Evolutionary conservation across 345 rosid species (phyloP).

Genomic region (Aethionema arabicum): DNA sequence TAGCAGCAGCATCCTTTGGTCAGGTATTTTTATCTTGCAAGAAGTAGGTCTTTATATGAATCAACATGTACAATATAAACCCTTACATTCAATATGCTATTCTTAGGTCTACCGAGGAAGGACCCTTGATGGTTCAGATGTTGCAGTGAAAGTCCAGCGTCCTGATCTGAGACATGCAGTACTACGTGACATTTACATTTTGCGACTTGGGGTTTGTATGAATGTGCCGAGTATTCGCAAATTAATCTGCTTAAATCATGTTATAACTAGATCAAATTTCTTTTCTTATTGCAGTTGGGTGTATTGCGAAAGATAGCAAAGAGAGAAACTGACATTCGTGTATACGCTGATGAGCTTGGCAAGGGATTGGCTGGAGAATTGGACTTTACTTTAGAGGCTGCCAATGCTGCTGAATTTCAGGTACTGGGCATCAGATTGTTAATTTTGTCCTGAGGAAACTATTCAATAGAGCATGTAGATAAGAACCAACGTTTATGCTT

Average conservation of each 20-base stretch:
- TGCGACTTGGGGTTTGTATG: constrained; percentile 82
- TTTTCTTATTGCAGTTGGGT: constrained; percentile 61
- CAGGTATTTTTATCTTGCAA: constrained; percentile 53
- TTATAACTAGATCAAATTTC: constrained; percentile 23
- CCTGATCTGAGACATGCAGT: constrained; percentile 84
- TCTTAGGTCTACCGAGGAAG: constrained; percentile 76
- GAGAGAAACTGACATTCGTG: constrained; percentile 77
- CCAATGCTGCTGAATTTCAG: constrained; percentile 79
- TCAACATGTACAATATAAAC: constrained; percentile 15
- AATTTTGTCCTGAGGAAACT: constrained; percentile 7
- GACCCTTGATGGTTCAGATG: constrained; percentile 69
- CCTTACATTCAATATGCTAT: constrained; percentile 23
- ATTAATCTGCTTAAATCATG: constrained; percentile 21
- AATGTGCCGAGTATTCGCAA: constrained; percentile 3
- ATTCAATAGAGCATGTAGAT: background rate
- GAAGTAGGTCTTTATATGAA: constrained; percentile 14
- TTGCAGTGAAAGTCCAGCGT: constrained; percentile 96
- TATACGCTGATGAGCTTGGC: constrained; percentile 96
- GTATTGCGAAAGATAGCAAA: constrained; percentile 81
- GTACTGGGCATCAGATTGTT: constrained; percentile 39
- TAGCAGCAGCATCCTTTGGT: constrained; percentile 97
- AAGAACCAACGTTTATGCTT: constrained; percentile 17
- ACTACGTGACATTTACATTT: constrained; percentile 80
- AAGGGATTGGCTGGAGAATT: constrained; percentile 92
- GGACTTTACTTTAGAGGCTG: constrained; percentile 84